Base-by-base conservation (phyloP, 192 early-diverging fungal species). In the Rhizoclosmatium globosum region DNA sequence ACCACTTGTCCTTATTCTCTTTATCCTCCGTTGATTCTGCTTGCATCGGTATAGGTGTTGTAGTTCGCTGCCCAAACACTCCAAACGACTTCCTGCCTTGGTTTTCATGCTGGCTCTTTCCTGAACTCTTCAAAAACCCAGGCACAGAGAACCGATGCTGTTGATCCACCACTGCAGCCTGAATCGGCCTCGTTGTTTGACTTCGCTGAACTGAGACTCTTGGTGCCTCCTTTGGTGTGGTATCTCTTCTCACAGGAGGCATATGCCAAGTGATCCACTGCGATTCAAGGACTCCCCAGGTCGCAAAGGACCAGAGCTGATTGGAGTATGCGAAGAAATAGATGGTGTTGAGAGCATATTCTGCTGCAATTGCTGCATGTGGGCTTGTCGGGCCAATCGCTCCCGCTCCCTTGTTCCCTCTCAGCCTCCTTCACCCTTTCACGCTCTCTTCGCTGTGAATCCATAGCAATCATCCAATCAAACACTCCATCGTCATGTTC, bases 401-500 rank as follows among this genome's bases (percentile, higher is more conserved):
- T 82, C 85, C 9, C 74, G 80, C 69, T 85, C 84, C 9, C 80
- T 58, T 72, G 59, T 65, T 82, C 68, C 56, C 85, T 83, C 47
- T 88, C 87, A 4, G 41, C 47, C 61, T 89, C 87, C n/a, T 83
- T 62, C 41, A 62, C 41, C 21, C 74, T 50, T 64, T 87, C 85
- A 50, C 77, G 71, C 71, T 89, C 85, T 66, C 79, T 79, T 38
- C 87, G 76, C 66, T 89, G 84, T 48, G 80, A 71, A 66, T 91
- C 90, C 69, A 91, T 83, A 31, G 85, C 82, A 43, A 85, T 43
- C 89, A 95, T 94, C 97, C 97, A 99, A 85, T 99, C 97, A 76
- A 95, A 99, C 43, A 98, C 87, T 19, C 93, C 92, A 83, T 99
- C 97, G 79, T 99, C 96, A 43, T 79, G 80, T 73, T 95, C 92